phyloP scores from a whole-genome alignment of 768 basidiomycete species.

The Leccinum boreale region DNA sequence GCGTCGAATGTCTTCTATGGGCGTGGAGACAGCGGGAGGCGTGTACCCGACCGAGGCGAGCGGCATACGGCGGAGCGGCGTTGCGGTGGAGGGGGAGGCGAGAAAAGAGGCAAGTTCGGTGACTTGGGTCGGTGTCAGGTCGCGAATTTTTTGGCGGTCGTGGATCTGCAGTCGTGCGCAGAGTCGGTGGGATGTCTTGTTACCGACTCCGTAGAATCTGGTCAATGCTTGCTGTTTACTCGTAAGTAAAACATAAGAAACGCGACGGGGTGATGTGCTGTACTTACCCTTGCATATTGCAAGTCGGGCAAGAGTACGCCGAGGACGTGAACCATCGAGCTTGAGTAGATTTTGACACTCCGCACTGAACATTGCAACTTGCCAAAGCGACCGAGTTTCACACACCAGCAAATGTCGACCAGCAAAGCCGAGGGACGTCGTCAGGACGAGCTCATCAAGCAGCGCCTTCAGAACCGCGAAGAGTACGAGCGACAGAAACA shows the following conservation, averaged over 20 bases:
- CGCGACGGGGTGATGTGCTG: background rate
- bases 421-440: constrained; percentile 82
- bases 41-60: constrained; percentile 56
- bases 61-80: constrained; percentile 61
- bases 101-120: constrained; percentile 93
- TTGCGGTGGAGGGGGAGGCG: constrained; percentile 79
- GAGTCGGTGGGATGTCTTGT: constrained; percentile 68
- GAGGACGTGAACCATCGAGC: constrained; percentile 80
- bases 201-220: constrained; percentile 85
- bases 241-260: background rate
- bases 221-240: constrained; percentile 83
- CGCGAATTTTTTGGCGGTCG: constrained; percentile 73
- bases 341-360: constrained; percentile 19
- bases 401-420: constrained; percentile 53
- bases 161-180: constrained; percentile 94
- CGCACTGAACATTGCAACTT: constrained; percentile 14
- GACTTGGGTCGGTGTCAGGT: constrained; percentile 83
- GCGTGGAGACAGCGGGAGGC: constrained; percentile 42
- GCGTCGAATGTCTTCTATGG: constrained; percentile 28
- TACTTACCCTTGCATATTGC: constrained; percentile 68
- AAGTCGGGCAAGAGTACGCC: constrained; percentile 80
- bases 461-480: constrained; percentile 75
- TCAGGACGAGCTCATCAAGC: constrained; percentile 81
- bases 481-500: constrained; percentile 82
- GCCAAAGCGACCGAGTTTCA: background rate